phyloP scores from a whole-genome alignment of 345 rosid species.

The Hibiscus tridactylites region DNA sequence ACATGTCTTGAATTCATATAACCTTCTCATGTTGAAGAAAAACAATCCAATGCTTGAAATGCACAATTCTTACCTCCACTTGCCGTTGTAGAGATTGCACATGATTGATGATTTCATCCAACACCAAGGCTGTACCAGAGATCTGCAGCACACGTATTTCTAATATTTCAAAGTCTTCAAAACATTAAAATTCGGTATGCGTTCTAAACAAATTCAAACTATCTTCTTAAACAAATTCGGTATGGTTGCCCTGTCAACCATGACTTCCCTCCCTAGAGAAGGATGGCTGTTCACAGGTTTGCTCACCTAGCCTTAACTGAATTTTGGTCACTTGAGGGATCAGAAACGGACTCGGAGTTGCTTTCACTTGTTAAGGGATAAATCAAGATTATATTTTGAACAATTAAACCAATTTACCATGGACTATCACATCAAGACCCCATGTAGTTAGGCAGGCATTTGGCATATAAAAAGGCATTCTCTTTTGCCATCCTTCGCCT shows the following conservation, averaged over 20 bases:
- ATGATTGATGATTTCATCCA: constrained; percentile 95
- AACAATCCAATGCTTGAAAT: neutral
- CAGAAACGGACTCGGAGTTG: neutral
- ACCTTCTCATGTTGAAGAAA: neutral
- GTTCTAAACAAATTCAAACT: neutral
- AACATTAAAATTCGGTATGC: neutral
- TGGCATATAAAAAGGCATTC: constrained; percentile 29
- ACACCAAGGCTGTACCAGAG: constrained; percentile 86
- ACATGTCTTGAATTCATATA: neutral
- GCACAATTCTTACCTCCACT: constrained; percentile 72
- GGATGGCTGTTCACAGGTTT: neutral
- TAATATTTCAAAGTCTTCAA: neutral
- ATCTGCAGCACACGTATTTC: constrained; percentile 44
- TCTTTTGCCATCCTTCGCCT: constrained; percentile 26
- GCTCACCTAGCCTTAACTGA: constrained; percentile 1
- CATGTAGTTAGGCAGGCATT: constrained; percentile 34
- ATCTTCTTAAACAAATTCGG: neutral
- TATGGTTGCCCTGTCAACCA: neutral
- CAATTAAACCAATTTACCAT: constrained; percentile 2
- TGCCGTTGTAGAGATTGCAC: constrained; percentile 86
- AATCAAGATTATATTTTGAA: constrained; percentile 8
- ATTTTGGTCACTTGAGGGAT: neutral
- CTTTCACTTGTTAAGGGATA: neutral
- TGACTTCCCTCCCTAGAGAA: neutral
- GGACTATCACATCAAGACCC: constrained; percentile 34